Base-by-base conservation (phyloP, 208 protist genomes). In the Wallacemonas sp. region DNA sequence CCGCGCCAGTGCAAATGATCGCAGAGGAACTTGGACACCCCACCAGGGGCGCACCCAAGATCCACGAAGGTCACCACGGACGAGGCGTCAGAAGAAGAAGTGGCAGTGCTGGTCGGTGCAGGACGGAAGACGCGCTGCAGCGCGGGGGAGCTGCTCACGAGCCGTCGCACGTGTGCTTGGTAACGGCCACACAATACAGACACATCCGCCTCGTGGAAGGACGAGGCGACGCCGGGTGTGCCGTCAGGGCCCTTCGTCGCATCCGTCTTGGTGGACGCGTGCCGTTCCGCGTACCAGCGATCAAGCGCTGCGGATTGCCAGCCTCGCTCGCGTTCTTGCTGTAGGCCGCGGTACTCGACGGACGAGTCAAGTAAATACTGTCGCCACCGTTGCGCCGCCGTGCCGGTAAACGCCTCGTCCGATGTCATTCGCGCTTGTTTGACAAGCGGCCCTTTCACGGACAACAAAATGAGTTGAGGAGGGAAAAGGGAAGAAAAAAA, bases 1-100 rank as follows among this genome's bases (percentile, higher is more conserved):
- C 87, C 87, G n/a, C 42, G 58, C 84, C 87, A 93, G 12, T 54
- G 41, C n/a, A 90, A 62, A 29, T 87, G 60, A 3, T 77, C 63
- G 3, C 78, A 50, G 2, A 93, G 73, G 63, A 73, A 91, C 62
- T 82, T 85, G 12, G 83, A 85, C 21, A 93, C 77, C 0, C 87
- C 87, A 10, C 87, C 87, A 0, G 87, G 87, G 0, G 87, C 83
- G 44, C 72, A 81, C 17, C 87, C 87, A 34, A 93, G 58, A 39
- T 93, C 87, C 26, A 93, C 66, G 61, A 93, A 93, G 3, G 73
- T 73, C 42, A 62, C 68, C 6, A 64, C 6, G 34, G 26, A 41
- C 19, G 39, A 5, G 9, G 3, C 33, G 30, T 15, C 12, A 4
- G 42, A 32, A 5, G 19, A 17, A n/a, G 22, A 3, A 54, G 58